These are phyloP conservation scores for Colletotrichum endophyticum DNA, from an alignment of 2,329 filamentous ascomycete species.

Conservation along the genomic window DNA sequence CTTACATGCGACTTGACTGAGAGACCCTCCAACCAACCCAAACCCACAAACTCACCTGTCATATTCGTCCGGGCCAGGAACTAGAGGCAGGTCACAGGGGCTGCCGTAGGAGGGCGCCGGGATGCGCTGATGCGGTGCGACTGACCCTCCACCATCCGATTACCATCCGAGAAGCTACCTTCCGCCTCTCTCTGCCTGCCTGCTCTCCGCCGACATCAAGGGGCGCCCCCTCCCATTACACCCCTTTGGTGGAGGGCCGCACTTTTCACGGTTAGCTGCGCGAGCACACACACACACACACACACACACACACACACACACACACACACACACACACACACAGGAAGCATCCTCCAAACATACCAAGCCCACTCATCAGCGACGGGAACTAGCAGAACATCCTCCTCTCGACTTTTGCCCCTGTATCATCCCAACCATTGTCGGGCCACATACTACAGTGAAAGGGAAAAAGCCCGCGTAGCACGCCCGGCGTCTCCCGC, in stretches of 20 bases:
- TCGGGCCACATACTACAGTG: not conserved
- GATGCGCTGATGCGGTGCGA: not conserved
- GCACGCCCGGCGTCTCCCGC: not conserved
- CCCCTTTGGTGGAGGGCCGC: not conserved
- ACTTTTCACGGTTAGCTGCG: not conserved
- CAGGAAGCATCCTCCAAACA: not conserved
- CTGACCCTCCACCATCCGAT: not conserved
- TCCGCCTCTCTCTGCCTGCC: not conserved
- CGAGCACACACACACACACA: not conserved
- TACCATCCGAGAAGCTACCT: not conserved
- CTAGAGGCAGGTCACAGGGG: not conserved
- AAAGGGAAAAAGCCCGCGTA: not conserved
- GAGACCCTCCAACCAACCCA: not conserved
- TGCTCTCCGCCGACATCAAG: not conserved
- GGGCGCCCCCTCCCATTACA: not conserved
- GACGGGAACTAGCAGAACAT: not conserved
- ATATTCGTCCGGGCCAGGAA: not conserved
- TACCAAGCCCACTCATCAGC: not conserved
- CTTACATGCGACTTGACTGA: not conserved
- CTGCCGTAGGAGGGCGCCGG: not conserved
- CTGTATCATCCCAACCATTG: not conserved
- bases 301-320: not conserved
- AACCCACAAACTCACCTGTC: not conserved
- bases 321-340: not conserved
- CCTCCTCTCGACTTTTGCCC: not conserved